phyloP scores from a whole-genome alignment of 768 basidiomycete species.

The Podaxis rugospora region DNA sequence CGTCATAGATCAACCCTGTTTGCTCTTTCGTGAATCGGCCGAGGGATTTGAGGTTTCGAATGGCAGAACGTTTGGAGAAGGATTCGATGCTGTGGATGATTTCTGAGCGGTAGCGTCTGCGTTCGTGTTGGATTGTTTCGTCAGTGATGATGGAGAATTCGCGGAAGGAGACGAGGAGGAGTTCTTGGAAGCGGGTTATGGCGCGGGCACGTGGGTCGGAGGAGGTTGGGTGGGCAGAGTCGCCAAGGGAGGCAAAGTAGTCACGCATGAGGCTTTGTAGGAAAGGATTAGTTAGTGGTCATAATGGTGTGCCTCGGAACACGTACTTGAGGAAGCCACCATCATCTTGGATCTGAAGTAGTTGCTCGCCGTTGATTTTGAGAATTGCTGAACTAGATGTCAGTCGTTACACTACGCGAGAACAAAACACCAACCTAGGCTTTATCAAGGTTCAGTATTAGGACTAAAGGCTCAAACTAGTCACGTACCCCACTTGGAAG shows the following conservation, averaged over 20 bases:
- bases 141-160: conserved; percentile 97
- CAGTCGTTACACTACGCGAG: background rate
- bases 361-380: conserved; percentile 93
- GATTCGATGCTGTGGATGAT: conserved; percentile 91
- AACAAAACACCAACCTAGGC: background rate
- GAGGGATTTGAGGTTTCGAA: conserved; percentile 79
- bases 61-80: conserved; percentile 87
- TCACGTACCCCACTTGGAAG: conserved; percentile 92
- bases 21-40: conserved; percentile 86
- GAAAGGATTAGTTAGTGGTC: background rate
- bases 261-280: conserved; percentile 79
- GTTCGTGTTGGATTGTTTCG: conserved; percentile 85
- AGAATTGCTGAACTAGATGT: conserved; percentile 65
- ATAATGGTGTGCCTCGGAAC: background rate
- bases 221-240: conserved; percentile 90
- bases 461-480: conserved; percentile 50
- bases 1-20: conserved; percentile 87
- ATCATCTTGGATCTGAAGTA: conserved; percentile 93
- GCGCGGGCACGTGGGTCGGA: conserved; percentile 85
- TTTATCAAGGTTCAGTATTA: background rate
- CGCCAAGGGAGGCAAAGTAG: conserved; percentile 91
- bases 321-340: conserved; percentile 91
- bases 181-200: conserved; percentile 96
- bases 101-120: conserved; percentile 80
- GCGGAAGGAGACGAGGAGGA: conserved; percentile 93